Base-by-base conservation (phyloP, 2,329 filamentous ascomycete species). In the Penicillium sp. region DNA sequence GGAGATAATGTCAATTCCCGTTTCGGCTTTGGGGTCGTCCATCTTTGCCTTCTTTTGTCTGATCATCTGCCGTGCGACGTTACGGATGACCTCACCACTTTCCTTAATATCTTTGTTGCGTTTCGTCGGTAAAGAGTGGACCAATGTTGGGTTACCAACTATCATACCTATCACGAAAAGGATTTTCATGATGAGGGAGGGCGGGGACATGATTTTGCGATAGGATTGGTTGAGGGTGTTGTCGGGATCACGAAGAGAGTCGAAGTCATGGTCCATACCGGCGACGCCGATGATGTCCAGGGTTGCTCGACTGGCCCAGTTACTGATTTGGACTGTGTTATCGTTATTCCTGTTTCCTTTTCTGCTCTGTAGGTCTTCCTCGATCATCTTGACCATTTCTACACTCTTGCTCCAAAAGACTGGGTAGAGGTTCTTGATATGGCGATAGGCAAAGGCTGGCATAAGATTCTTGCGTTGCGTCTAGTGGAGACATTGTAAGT, bases 381-480 rank as follows among this genome's bases (percentile, higher is more conserved):
- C 75, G 55, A 96, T 86, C 48, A 82, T 81, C 20, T 82, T 73
- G 6, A 86, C 85, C 64, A 87, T 82, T 69, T 93, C 87, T 8
- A 82, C 73, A 1, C 87, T 83, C 74, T 95, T 96, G 20, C 75
- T 66, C 91, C 91, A 96, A 73, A 97, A 96, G 6, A 89, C 76
- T 0, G 90, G 88, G 65, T 95, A 94, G 14, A 96, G 77, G 57
- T 93, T 83, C 69, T 94, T 95, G 70, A 96, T 80, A 66, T 95
- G 89, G 22, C 91, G 84, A 68, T 90, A 95, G n/a, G 86, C 82
- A 72, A 96, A 96, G 2, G 90, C 89, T 0, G 91, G 91, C 76
- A 88, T 85, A 18, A 96, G 82, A 56, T 88, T 86, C 70, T 89
- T 92, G 45, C 92, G 83, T 76, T 92, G 89, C 22, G 60, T 62